Conservation (phyloP, 2,329 filamentous ascomycete genomes). For the Alternaria brassicicola region DNA sequence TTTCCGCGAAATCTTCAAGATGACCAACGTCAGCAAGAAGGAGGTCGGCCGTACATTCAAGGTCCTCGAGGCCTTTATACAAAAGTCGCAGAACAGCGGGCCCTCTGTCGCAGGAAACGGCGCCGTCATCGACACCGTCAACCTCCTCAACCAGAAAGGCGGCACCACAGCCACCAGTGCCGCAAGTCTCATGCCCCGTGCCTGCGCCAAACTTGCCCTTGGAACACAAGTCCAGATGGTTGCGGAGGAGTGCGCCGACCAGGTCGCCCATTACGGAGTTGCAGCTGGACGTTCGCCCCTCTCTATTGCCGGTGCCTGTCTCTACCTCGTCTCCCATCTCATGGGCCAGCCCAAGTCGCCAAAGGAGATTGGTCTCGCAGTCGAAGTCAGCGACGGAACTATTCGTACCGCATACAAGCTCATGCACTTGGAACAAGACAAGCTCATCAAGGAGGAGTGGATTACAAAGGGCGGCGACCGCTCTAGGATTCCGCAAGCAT, state of each 20-base stretch:
- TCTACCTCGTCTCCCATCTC: slow-evolving; percentile 92
- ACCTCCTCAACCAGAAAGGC: slow-evolving; percentile 61
- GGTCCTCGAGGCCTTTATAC: slow-evolving; percentile 83
- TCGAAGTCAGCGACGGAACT: slow-evolving; percentile 93
- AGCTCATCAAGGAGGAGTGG: slow-evolving; percentile 77
- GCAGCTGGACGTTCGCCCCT: slow-evolving; percentile 92
- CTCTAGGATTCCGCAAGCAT: slow-evolving; percentile 66
- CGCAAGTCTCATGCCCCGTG: slow-evolving; percentile 84
- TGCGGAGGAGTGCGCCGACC: slow-evolving; percentile 76
- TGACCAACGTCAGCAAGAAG: slow-evolving; percentile 95
- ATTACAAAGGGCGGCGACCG: slow-evolving; percentile 74
- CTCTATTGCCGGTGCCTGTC: slow-evolving; percentile 91
- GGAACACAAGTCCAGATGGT: slow-evolving; percentile 79
- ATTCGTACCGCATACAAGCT: slow-evolving; percentile 95
- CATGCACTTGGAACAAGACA: slow-evolving; percentile 75
- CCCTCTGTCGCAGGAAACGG: slow-evolving; percentile 43
- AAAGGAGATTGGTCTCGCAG: slow-evolving; percentile 84
- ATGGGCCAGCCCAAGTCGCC: slow-evolving; percentile 78
- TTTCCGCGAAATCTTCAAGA: slow-evolving; percentile 90
- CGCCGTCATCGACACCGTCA: slow-evolving; percentile 57
- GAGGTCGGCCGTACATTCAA: slow-evolving; percentile 98
- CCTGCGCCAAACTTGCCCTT: slow-evolving; percentile 81
- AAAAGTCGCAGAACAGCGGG: slow-evolving; percentile 59
- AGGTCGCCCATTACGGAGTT: slow-evolving; percentile 76
- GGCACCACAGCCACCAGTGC: slow-evolving; percentile 79